Evolutionary conservation across 1,284 basidiomycete genomes (phyloP).

Genomic region (Singerocomus rubriflavus): DNA sequence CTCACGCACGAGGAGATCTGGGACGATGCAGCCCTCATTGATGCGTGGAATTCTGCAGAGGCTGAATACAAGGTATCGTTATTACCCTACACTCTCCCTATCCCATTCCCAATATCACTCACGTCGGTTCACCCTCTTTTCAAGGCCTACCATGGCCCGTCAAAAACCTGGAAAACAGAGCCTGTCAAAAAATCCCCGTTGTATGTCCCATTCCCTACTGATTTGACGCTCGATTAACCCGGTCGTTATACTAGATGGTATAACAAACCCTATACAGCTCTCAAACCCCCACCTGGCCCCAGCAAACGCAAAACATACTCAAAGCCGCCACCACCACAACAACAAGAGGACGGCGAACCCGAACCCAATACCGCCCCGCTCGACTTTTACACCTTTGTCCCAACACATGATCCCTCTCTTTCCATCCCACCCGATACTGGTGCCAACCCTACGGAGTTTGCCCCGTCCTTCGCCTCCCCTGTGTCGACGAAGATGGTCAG

Average conservation of each 20-base stretch:
- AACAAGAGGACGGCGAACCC: background rate
- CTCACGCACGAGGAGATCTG: constrained; percentile 73
- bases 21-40: constrained; percentile 78
- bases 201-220: constrained; percentile 40
- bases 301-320: constrained; percentile 8
- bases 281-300: constrained; percentile 15
- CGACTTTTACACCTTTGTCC: constrained; percentile 67
- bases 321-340: constrained; percentile 15
- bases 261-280: constrained; percentile 52
- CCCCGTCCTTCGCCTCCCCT: constrained; percentile 28
- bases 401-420: constrained; percentile 61
- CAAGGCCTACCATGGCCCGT: constrained; percentile 64
- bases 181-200: constrained; percentile 66
- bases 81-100: constrained; percentile 9
- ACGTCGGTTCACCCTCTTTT: constrained; percentile 2
- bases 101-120: background rate
- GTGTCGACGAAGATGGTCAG: constrained; percentile 41
- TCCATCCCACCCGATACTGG: constrained; percentile 23
- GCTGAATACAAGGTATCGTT: constrained; percentile 65
- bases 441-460: constrained; percentile 13
- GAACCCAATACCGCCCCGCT: constrained; percentile 54
- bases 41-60: constrained; percentile 77
- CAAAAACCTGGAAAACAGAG: constrained; percentile 68
- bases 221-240: background rate
- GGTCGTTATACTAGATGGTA: constrained; percentile 56